These are phyloP conservation scores for Phytopythium sindhum DNA, from an alignment of 352 stramenopile species.

Conservation along the genomic window DNA sequence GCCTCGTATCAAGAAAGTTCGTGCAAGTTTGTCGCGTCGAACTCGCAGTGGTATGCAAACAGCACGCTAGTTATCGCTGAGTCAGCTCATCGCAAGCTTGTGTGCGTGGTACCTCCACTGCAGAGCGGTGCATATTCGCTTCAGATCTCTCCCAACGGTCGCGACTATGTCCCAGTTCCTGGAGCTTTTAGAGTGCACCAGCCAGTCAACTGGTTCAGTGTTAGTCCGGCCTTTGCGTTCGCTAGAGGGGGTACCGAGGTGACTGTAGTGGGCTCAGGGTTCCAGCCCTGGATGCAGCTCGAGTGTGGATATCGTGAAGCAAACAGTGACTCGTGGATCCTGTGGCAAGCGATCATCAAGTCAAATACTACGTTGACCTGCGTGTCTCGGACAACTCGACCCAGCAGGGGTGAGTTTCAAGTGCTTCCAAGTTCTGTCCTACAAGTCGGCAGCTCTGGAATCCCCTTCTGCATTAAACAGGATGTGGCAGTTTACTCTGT, in stretches of 20 bases:
- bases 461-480: constrained; percentile 27
- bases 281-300: constrained; percentile 39
- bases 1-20: constrained; percentile 9
- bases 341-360: constrained; percentile 14
- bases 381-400: constrained; percentile 8
- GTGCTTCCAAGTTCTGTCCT: constrained; percentile 25
- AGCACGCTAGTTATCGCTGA: not conserved
- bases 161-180: constrained; percentile 21
- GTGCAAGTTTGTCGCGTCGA: constrained; percentile 22
- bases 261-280: constrained; percentile 24
- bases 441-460: constrained; percentile 2
- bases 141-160: constrained; percentile 32
- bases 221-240: constrained; percentile 19
- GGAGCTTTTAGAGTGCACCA: constrained; percentile 24
- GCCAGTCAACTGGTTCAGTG: constrained; percentile 14
- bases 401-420: constrained; percentile 15
- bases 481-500: constrained; percentile 24
- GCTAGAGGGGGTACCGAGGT: constrained; percentile 15
- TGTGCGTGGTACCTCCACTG: constrained; percentile 23
- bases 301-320: constrained; percentile 27
- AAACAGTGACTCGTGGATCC: constrained; percentile 10
- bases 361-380: constrained; percentile 29
- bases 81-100: constrained; percentile 3
- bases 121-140: constrained; percentile 23
- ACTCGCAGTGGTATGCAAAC: constrained; percentile 6